Conservation (phyloP, 805 yeast species). For the Cyberlindnera americana region DNA sequence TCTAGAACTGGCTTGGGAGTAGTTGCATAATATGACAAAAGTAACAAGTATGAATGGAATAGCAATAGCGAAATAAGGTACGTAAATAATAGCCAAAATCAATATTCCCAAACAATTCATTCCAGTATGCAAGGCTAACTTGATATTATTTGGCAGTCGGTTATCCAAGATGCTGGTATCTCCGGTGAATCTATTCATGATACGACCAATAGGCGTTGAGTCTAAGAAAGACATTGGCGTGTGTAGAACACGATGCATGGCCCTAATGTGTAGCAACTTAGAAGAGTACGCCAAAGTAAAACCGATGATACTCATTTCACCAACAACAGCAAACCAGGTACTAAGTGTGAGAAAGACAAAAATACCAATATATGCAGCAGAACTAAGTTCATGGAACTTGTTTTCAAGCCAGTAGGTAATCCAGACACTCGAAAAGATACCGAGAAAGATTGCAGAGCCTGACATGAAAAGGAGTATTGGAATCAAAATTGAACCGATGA, state of each 20-base stretch:
- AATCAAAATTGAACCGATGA: slow-evolving; percentile 32
- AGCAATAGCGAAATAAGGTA: slow-evolving; percentile 73
- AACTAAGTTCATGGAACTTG: slow-evolving; percentile 41
- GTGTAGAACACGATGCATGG: slow-evolving; percentile 52
- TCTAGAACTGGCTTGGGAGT: slow-evolving; percentile 66
- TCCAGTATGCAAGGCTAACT: slow-evolving; percentile 48
- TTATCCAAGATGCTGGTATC: slow-evolving; percentile 86
- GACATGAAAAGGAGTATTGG: slow-evolving; percentile 18
- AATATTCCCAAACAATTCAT: slow-evolving; percentile 53
- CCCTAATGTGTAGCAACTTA: slow-evolving; percentile 36
- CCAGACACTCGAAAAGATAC: slow-evolving; percentile 68
- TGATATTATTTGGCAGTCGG: slow-evolving; percentile 61
- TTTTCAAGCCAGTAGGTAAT: slow-evolving; percentile 68
- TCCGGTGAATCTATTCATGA: slow-evolving; percentile 45
- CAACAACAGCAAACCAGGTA: slow-evolving; percentile 27
- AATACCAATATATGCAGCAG: slow-evolving; percentile 64
- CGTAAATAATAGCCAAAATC: slow-evolving; percentile 57
- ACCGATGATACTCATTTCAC: slow-evolving; percentile 32
- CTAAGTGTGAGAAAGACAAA: slow-evolving; percentile 51
- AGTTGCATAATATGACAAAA: slow-evolving; percentile 43
- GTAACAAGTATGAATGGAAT: slow-evolving; percentile 45
- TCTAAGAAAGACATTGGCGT: slow-evolving; percentile 82
- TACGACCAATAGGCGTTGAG: slow-evolving; percentile 51
- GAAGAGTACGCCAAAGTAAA: slow-evolving; percentile 13
- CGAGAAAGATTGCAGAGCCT: slow-evolving; percentile 44